Percentiles rank a stretch among this genome's conserved stretches.
phyloP scores from a whole-genome alignment of 1,139 yeast genomes.

The Hansenula sp. region DNA sequence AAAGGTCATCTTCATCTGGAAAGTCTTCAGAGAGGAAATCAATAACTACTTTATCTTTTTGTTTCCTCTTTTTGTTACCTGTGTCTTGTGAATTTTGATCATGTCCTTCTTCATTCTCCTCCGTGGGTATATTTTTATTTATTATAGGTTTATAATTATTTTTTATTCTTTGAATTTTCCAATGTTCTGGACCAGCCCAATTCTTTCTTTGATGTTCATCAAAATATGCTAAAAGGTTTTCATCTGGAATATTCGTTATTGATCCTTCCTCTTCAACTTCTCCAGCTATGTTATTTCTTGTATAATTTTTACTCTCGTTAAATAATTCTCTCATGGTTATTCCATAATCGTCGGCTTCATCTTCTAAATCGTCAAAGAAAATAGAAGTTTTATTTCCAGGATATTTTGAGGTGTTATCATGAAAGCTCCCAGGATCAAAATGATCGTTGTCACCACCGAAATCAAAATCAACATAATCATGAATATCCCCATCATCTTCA shows the following conservation, averaged over 20 bases:
- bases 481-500: conserved; percentile 3
- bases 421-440: conserved; percentile 1
- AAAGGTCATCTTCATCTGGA: conserved; percentile 26
- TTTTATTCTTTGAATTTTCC: conserved; percentile 73
- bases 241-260: conserved; percentile 42
- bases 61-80: conserved; percentile 22
- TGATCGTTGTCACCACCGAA: background rate
- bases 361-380: conserved; percentile 27
- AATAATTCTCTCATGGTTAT: conserved; percentile 21
- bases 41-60: conserved; percentile 34
- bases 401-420: conserved; percentile 13
- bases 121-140: background rate
- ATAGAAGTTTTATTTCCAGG: conserved; percentile 23
- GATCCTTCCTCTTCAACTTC: conserved; percentile 8
- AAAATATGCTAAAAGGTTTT: conserved; percentile 72
- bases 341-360: conserved; percentile 24
- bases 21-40: conserved; percentile 44
- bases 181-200: conserved; percentile 94
- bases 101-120: conserved; percentile 9
- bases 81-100: conserved; percentile 11
- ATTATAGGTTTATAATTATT: conserved; percentile 4
- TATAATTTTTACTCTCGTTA: conserved; percentile 19
- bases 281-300: conserved; percentile 1
- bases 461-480: conserved; percentile 5
- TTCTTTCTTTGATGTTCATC: conserved; percentile 64